Evolutionary conservation across 1,284 basidiomycete species (phyloP).

Genomic region (Ceratobasidium sp.): DNA sequence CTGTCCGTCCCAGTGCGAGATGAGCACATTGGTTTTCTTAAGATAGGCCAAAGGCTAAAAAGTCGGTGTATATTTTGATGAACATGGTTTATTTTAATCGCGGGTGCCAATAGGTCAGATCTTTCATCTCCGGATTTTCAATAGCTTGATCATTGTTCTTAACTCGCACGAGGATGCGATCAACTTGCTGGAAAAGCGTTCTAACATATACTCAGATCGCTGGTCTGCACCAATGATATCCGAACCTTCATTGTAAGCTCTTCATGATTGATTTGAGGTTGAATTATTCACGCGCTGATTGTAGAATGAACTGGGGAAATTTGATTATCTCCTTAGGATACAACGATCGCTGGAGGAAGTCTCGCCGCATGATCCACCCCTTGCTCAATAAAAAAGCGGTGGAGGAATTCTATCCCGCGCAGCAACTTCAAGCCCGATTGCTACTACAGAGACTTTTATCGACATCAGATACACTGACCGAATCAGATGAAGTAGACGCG

Average conservation of each 20-base stretch:
- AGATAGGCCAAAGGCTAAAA: not conserved
- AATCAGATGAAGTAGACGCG: not conserved
- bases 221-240: not conserved
- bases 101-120: conserved; percentile 7
- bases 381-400: conserved; percentile 26
- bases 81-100: not conserved
- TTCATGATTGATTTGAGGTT: not conserved
- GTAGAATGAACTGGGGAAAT: conserved; percentile 12
- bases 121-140: not conserved
- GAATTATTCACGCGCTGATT: not conserved
- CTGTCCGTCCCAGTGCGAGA: not conserved
- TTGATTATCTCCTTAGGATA: not conserved
- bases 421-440: not conserved
- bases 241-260: conserved; percentile 21
- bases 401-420: not conserved
- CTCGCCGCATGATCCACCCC: conserved; percentile 9
- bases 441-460: not conserved
- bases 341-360: conserved; percentile 22
- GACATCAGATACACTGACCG: not conserved
- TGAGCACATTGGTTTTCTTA: not conserved
- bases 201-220: conserved; percentile 17
- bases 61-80: not conserved
- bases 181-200: conserved; percentile 32
- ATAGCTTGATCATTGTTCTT: conserved; percentile 16
- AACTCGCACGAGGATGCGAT: conserved; percentile 8